These are phyloP conservation scores for Sugiyamaella lignohabitans DNA, from an alignment of 805 yeast species.

Conservation along the genomic window DNA sequence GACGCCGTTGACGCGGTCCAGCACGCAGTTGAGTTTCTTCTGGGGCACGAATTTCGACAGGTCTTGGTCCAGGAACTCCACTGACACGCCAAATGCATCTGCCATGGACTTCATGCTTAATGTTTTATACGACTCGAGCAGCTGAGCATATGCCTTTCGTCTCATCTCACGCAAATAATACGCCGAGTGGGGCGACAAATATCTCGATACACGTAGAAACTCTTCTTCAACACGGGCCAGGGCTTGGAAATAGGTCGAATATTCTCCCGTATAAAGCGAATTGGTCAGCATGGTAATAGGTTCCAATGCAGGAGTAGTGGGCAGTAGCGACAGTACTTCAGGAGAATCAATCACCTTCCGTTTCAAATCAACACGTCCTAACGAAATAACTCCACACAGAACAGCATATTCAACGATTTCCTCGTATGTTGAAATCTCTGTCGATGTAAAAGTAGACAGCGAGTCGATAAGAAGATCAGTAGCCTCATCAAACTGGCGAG, in stretches of 20 bases:
- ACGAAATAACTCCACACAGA: conserved; percentile 76
- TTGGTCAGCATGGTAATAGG: conserved; percentile 80
- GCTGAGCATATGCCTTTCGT: conserved; percentile 88
- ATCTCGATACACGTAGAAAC: conserved; percentile 57
- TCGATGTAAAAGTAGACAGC: conserved; percentile 89
- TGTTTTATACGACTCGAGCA: conserved; percentile 89
- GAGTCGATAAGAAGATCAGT: conserved; percentile 81
- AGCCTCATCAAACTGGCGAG: conserved; percentile 82
- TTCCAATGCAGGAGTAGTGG: conserved; percentile 63
- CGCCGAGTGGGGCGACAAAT: conserved; percentile 69
- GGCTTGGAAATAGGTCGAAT: conserved; percentile 67
- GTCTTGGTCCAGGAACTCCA: conserved; percentile 80
- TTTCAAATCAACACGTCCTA: conserved; percentile 80
- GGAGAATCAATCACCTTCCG: conserved; percentile 86
- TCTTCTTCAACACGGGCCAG: conserved; percentile 72
- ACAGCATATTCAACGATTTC: conserved; percentile 84
- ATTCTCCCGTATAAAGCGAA: conserved; percentile 83
- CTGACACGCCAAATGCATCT: conserved; percentile 80
- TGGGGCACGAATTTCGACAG: conserved; percentile 86
- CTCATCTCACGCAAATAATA: conserved; percentile 88
- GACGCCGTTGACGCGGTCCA: conserved; percentile 88
- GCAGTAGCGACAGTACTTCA: conserved; percentile 74
- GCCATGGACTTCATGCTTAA: conserved; percentile 91
- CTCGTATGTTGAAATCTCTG: conserved; percentile 83
- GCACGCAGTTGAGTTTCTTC: conserved; percentile 89